Conservation (phyloP, 495 filamentous ascomycete species). For the Sabuloglossum arenarium region DNA sequence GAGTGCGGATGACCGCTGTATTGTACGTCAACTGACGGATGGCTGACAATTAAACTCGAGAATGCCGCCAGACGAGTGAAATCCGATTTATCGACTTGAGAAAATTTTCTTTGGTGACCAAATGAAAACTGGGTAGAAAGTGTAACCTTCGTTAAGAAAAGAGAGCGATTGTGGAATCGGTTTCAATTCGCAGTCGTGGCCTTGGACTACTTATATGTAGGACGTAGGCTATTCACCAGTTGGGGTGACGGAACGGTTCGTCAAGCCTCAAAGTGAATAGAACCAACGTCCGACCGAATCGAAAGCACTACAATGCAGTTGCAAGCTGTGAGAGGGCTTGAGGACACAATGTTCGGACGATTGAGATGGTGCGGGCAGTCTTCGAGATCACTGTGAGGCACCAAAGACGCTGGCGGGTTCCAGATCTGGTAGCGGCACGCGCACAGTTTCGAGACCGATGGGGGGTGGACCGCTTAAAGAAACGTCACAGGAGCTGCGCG, state of each 20-base stretch:
- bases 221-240: not conserved
- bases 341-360: not conserved
- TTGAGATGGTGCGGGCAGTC: conserved; percentile 1
- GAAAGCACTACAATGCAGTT: not conserved
- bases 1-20: not conserved
- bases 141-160: not conserved
- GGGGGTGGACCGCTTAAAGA: not conserved
- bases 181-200: not conserved
- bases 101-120: not conserved
- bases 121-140: not conserved
- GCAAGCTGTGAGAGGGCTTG: not conserved
- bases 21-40: not conserved
- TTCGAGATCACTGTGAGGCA: not conserved
- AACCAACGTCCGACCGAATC: not conserved
- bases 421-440: conserved; percentile 4
- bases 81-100: not conserved
- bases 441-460: conserved; percentile 5
- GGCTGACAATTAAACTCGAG: conserved; percentile 1
- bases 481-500: not conserved
- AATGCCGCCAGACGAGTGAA: not conserved
- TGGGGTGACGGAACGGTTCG: not conserved
- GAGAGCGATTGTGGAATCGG: not conserved
- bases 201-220: not conserved
- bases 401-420: conserved; percentile 1
- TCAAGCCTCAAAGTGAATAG: not conserved